Percentiles rank a stretch among this genome's conserved stretches.
Evolutionary conservation across 139 green algal genomes (phyloP).

Genomic region (Ettlia oleoabundans): DNA sequence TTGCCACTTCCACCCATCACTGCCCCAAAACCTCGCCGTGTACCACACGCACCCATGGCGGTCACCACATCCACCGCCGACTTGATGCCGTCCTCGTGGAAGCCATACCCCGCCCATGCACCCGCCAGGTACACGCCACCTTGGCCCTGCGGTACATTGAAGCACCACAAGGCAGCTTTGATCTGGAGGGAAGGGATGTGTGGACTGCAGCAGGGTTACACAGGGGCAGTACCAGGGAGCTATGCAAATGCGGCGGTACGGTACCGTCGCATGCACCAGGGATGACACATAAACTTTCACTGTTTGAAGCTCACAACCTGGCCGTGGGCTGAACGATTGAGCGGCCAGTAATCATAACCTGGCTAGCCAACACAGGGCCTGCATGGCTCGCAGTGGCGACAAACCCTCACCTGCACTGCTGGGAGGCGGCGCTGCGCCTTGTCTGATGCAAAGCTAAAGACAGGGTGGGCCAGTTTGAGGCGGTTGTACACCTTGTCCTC

Average conservation of each 20-base stretch:
- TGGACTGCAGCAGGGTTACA: background rate
- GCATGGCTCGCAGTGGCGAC: too few relatives aligned
- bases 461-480: slow-evolving; percentile 78
- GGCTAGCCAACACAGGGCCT: background rate
- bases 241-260: background rate
- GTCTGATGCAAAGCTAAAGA: slow-evolving; percentile 74
- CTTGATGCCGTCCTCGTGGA: slow-evolving; percentile 97
- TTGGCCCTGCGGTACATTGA: slow-evolving; percentile 51
- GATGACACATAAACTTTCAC: too few relatives aligned
- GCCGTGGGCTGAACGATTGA: too few relatives aligned
- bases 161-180: background rate
- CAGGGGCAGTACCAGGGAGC: background rate
- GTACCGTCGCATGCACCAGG: too few relatives aligned
- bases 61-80: slow-evolving; percentile 68
- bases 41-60: slow-evolving; percentile 45
- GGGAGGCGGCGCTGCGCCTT: slow-evolving; percentile 60
- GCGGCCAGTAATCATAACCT: background rate
- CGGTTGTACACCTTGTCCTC: slow-evolving; percentile 49
- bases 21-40: too few relatives aligned
- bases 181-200: background rate
- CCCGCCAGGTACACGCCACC: slow-evolving; percentile 69
- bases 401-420: slow-evolving; percentile 37
- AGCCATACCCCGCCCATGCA: slow-evolving; percentile 93
- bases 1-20: too few relatives aligned
- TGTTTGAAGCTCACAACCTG: too few relatives aligned